A percentile compares a stretch with the other conserved stretches of the same genome.
phyloP scores from a whole-genome alignment of 176 grass and related monocot species.

The Elymus sibiricus region DNA sequence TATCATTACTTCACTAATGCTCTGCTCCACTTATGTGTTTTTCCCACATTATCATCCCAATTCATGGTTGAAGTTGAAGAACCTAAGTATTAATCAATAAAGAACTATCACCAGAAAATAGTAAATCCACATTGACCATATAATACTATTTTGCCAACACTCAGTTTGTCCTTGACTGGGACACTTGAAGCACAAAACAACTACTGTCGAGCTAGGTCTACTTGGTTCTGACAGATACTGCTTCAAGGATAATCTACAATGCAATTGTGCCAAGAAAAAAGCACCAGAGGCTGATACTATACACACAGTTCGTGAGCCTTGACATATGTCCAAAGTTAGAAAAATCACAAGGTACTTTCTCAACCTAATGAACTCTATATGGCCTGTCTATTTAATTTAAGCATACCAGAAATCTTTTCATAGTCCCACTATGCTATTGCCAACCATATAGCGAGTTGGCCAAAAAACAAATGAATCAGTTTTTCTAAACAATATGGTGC shows the following conservation, averaged over 20 bases:
- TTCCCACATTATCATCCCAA: conserved; percentile 20
- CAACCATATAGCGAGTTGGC: not conserved
- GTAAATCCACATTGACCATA: not conserved
- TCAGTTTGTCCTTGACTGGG: not conserved
- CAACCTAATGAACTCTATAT: not conserved
- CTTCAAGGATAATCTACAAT: not conserved
- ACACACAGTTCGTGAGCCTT: not conserved
- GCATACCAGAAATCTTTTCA: not conserved
- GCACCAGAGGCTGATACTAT: not conserved
- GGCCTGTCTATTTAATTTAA: not conserved
- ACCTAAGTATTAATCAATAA: not conserved
- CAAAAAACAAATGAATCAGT: not conserved
- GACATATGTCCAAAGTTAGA: not conserved
- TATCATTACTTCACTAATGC: conserved; percentile 15
- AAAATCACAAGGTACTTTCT: not conserved
- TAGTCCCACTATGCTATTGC: not conserved
- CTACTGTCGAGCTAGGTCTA: not conserved
- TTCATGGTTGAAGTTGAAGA: conserved; percentile 13
- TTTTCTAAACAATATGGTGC: not conserved
- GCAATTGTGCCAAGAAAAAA: not conserved
- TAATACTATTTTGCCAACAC: not conserved
- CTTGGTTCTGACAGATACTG: not conserved
- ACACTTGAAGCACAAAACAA: conserved; percentile 1
- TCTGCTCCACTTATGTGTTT: conserved; percentile 2
- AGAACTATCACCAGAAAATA: not conserved